A percentile compares a stretch with the other conserved stretches of the same genome.
Evolutionary conservation across 2,329 filamentous ascomycete genomes (phyloP).

Genomic region (Xylogone sp.): DNA sequence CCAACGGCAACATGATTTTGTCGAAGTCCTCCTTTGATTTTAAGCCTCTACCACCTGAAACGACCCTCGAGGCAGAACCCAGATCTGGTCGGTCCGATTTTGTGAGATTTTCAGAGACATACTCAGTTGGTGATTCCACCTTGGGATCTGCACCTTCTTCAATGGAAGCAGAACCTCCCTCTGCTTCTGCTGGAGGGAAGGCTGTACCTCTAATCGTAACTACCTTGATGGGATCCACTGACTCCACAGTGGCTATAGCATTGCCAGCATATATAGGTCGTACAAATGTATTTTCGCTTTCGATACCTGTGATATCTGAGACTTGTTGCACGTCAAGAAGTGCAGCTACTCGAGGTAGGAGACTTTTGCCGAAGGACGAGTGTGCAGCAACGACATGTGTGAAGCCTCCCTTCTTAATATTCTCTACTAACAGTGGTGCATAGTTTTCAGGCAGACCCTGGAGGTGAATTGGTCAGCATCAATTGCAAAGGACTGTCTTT

Average conservation of each 20-base stretch:
- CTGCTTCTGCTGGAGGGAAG: slow-evolving; percentile 71
- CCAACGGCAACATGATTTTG: slow-evolving; percentile 83
- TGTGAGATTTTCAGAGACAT: slow-evolving; percentile 89
- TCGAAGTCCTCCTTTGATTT: slow-evolving; percentile 99
- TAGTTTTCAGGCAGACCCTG: slow-evolving; percentile 90
- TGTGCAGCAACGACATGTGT: slow-evolving; percentile 89
- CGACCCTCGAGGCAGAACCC: slow-evolving; percentile 81
- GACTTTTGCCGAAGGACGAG: slow-evolving; percentile 93
- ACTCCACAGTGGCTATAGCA: slow-evolving; percentile 93
- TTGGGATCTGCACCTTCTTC: slow-evolving; percentile 86
- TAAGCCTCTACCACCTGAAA: slow-evolving; percentile 88
- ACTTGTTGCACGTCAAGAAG: slow-evolving; percentile 90
- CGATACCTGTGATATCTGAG: slow-evolving; percentile 83
- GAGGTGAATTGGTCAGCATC: slow-evolving; percentile 6
- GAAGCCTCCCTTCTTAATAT: slow-evolving; percentile 93
- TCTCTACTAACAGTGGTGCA: slow-evolving; percentile 89
- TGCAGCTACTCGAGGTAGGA: slow-evolving; percentile 87
- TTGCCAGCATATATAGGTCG: slow-evolving; percentile 98
- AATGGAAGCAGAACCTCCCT: slow-evolving; percentile 70
- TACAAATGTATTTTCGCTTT: slow-evolving; percentile 90
- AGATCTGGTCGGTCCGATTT: slow-evolving; percentile 94
- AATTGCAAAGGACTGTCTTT: background rate
- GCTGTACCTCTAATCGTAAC: slow-evolving; percentile 92
- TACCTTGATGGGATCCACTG: slow-evolving; percentile 77
- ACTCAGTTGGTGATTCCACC: slow-evolving; percentile 68